phyloP scores from a whole-genome alignment of 495 filamentous ascomycete genomes.

The Hypoxylon trugodes region DNA sequence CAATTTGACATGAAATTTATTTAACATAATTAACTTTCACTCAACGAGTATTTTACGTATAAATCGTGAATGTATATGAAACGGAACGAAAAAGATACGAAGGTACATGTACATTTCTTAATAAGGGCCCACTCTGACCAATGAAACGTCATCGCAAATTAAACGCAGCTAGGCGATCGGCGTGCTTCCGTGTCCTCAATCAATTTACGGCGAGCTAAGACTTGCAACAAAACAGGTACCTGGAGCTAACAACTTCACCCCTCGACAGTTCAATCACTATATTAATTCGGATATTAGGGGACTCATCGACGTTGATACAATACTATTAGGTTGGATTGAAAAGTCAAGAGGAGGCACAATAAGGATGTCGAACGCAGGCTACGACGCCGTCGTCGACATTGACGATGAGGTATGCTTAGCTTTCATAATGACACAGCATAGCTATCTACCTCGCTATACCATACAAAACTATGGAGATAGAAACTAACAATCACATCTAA shows the following conservation, averaged over 20 bases:
- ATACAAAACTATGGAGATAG: neutral
- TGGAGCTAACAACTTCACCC: no score
- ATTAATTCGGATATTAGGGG: neutral
- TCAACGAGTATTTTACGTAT: no score
- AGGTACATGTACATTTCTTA: conserved; percentile 2
- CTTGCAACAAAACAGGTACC: conserved; percentile 4
- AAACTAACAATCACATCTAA: neutral
- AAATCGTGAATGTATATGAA: no score
- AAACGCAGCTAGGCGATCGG: conserved; percentile 35
- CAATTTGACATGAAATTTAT: no score
- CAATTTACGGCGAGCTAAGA: conserved; percentile 10
- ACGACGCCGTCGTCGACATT: conserved; percentile 97
- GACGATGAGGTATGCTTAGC: conserved; percentile 77
- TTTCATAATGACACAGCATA: conserved; percentile 1
- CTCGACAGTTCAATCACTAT: no score
- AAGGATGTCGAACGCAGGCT: conserved; percentile 82
- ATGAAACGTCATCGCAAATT: conserved; percentile 22
- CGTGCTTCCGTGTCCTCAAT: conserved; percentile 39
- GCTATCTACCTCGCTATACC: neutral
- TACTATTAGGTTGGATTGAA: neutral
- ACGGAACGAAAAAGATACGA: conserved; percentile 13
- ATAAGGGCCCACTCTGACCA: neutral
- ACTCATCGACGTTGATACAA: neutral
- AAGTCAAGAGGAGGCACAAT: conserved; percentile 3
- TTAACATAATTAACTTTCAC: no score